Evolutionary conservation across 179 eudicot genomes (phyloP).

Genomic region (Beta lomatogona): DNA sequence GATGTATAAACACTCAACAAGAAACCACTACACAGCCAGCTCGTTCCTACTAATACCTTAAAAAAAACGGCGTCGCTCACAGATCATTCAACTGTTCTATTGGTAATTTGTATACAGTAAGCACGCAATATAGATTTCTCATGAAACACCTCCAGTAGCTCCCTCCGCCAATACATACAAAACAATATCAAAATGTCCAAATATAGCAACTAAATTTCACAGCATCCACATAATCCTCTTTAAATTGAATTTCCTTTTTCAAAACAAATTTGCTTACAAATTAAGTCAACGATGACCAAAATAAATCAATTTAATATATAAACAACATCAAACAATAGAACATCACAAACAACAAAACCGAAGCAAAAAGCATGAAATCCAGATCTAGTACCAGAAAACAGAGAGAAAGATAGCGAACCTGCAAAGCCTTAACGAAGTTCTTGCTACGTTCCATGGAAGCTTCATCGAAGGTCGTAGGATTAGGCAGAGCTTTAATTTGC

Average conservation of each 20-base stretch:
- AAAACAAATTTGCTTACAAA: not conserved
- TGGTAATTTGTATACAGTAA: not conserved
- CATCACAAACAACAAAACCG: not conserved
- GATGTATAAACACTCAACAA: not conserved
- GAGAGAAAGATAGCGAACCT: slow-evolving; percentile 47
- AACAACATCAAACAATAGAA: slow-evolving; percentile 25
- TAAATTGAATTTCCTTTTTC: not conserved
- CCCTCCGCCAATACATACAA: not conserved
- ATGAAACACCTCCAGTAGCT: too few species aligned
- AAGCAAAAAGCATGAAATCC: slow-evolving; percentile 20
- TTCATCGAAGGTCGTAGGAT: slow-evolving; percentile 69
- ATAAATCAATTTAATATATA: not conserved
- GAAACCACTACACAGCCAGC: not conserved
- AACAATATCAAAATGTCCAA: slow-evolving; percentile 12
- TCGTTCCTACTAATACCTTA: not conserved
- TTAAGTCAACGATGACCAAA: slow-evolving; percentile 28
- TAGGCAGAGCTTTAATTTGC: slow-evolving; percentile 33
- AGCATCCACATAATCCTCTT: not conserved
- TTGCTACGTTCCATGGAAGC: slow-evolving; percentile 83
- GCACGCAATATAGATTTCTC: too few species aligned
- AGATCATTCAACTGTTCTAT: slow-evolving; percentile 4
- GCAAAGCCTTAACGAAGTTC: slow-evolving; percentile 84
- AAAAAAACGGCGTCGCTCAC: too few species aligned
- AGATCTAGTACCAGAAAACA: slow-evolving; percentile 19
- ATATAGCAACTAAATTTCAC: not conserved